Evolutionary conservation across 345 rosid species (phyloP).

Genomic region (Brassica juncea): DNA sequence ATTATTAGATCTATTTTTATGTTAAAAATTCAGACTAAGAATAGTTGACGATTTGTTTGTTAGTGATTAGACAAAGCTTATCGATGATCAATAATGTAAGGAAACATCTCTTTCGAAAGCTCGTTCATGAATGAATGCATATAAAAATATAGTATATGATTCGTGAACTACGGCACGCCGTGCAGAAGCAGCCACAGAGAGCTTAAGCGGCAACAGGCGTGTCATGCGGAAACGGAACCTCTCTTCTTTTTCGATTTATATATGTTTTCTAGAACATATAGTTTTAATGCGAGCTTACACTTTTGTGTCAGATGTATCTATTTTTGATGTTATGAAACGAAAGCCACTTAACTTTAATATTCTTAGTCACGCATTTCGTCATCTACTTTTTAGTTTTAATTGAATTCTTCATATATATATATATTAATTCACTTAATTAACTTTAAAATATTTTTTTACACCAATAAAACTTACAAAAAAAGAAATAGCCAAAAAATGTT

Average conservation of each 20-base stretch:
- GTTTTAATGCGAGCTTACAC: too few species aligned
- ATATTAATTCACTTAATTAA: too few species aligned
- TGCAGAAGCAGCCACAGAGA: background rate
- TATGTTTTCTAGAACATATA: too few species aligned
- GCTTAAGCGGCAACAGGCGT: background rate
- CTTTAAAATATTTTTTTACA: too few species aligned
- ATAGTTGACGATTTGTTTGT: background rate
- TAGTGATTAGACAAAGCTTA: background rate
- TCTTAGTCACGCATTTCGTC: too few species aligned
- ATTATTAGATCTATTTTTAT: background rate
- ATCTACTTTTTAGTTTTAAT: too few species aligned
- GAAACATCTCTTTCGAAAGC: background rate
- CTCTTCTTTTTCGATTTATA: background rate
- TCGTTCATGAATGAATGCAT: background rate
- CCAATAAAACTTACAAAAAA: too few species aligned
- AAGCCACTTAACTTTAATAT: too few species aligned
- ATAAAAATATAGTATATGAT: background rate
- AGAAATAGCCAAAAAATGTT: too few species aligned
- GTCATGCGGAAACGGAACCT: background rate
- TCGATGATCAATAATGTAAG: background rate
- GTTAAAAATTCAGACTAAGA: background rate
- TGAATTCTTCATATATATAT: too few species aligned
- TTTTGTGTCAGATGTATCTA: too few species aligned
- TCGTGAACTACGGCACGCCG: background rate
- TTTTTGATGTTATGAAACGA: too few species aligned